Conservation (phyloP, 176 grass and related monocot species). For the Phoenix roebelenii region DNA sequence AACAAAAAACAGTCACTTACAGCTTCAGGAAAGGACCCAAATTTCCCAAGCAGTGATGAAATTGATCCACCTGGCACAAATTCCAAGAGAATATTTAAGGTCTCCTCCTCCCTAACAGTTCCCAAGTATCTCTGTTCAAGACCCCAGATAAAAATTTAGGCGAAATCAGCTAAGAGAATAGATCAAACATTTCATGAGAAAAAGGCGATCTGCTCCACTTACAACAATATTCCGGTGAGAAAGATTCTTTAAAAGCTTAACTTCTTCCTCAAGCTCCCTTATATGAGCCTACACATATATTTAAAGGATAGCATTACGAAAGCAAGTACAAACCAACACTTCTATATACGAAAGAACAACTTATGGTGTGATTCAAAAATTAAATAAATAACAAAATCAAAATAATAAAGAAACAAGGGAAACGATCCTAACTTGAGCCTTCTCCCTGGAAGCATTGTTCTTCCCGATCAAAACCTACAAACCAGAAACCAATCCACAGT, state of each 20-base stretch:
- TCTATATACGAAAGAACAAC: too few relatives aligned
- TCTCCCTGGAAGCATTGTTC: conserved; percentile 72
- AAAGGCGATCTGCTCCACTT: conserved; percentile 24
- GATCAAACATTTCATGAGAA: not conserved
- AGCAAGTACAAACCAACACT: too few relatives aligned
- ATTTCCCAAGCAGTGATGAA: conserved; percentile 79
- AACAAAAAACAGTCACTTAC: conserved; percentile 35
- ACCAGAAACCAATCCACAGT: conserved; percentile 1
- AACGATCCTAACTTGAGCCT: conserved; percentile 69
- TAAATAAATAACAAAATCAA: not conserved
- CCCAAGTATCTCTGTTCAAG: conserved; percentile 81
- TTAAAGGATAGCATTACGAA: too few relatives aligned
- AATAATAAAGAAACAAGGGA: not conserved
- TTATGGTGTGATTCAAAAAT: too few relatives aligned
- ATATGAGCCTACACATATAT: conserved; percentile 55
- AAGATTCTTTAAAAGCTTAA: conserved; percentile 91
- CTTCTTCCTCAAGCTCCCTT: conserved; percentile 93
- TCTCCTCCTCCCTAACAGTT: conserved; percentile 77
- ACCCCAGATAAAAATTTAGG: not conserved
- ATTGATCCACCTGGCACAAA: conserved; percentile 98
- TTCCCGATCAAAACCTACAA: conserved; percentile 77
- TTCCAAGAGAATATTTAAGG: conserved; percentile 87
- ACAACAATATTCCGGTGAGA: conserved; percentile 95
- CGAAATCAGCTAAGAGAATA: not conserved
- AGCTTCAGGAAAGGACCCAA: conserved; percentile 86